Base-by-base conservation (phyloP, 2,329 filamentous ascomycete species). In the Fusarium lateritium region DNA sequence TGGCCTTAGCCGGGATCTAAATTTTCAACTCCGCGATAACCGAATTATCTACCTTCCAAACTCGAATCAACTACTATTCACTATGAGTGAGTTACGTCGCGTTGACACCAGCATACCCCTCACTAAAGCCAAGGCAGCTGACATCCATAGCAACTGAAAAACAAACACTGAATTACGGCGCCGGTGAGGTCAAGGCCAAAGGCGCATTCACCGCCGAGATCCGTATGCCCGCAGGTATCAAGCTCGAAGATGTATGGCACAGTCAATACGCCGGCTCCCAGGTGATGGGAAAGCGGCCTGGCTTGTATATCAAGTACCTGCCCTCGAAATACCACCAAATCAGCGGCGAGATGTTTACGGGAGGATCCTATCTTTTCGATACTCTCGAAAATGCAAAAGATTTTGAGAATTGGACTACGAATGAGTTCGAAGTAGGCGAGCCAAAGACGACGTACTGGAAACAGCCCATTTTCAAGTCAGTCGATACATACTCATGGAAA, bases 261-360 rank as follows among this genome's bases (percentile, higher is more conserved):
- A 19, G 69, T 1, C 70, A 72, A n/a, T 67, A 71, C 7, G 39
- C 26, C 0, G 58, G 61, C 2, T 69, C 70, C 14, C 67, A 69
- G 13, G 36, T 65, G 0, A 73, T 72, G 70, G 70, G 56, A 7
- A 53, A 60, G 8, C 51, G 70, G 1, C 56, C 58, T 1, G 70
- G 70, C 2, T 73, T 72, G 65, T 71, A 72, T 22, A 55, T 72
- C 7, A 72, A 72, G 19, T 72, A 72, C 9, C 9, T 72, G 0
- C 58, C 67, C 0, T 52, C 55, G 2, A 66, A 62, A 6, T 72
- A 58, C 24, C 61, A 72, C 24, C 53, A 59, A 17, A 45, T 72
- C 43, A 73, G 56, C 2, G 70, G 70, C 1, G 56, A 69, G 3
- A 22, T 71, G 39, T 51, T 73, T 2, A 69, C 70, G 0, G 70